Percentiles rank a stretch among this genome's conserved stretches.
These are phyloP conservation scores for Ceratopteris richardii DNA, from an alignment of 75 land plant species.

Conservation along the genomic window DNA sequence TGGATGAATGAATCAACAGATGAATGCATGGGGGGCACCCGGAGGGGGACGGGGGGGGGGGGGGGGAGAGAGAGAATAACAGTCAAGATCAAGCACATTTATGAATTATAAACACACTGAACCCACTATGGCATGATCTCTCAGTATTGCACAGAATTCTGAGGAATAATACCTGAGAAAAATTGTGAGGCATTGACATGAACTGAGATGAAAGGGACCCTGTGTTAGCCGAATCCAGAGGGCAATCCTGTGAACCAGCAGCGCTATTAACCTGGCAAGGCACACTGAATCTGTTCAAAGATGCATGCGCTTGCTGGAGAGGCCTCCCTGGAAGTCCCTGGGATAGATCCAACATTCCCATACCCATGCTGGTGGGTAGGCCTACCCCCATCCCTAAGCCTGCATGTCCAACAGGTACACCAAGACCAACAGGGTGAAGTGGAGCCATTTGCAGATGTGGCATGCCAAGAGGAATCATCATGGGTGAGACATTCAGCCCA, in stretches of 20 bases:
- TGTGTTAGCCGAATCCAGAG: conserved; percentile 11
- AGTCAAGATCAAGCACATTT: too few relatives aligned
- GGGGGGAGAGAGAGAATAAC: too few relatives aligned
- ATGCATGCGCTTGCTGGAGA: conserved; percentile 10
- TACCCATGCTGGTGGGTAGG: conserved; percentile 5
- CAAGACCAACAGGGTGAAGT: conserved; percentile 20
- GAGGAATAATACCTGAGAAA: too few relatives aligned
- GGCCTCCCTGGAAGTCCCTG: conserved; percentile 6
- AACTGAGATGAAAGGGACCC: conserved; percentile 12
- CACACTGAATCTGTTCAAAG: neutral
- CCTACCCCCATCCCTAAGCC: conserved; percentile 19
- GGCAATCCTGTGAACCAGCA: conserved; percentile 8
- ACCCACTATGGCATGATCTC: too few relatives aligned
- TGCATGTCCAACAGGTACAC: conserved; percentile 17
- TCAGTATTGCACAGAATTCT: too few relatives aligned
- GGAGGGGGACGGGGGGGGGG: too few relatives aligned
- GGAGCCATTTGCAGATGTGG: conserved; percentile 41
- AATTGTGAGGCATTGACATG: conserved; percentile 1
- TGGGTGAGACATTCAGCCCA: conserved; percentile 44
- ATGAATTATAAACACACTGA: too few relatives aligned
- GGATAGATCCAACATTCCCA: conserved; percentile 5
- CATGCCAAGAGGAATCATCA: conserved; percentile 31
- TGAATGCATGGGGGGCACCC: too few relatives aligned
- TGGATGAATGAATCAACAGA: too few relatives aligned
- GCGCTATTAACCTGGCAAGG: conserved; percentile 5